A percentile compares a stretch with the other conserved stretches of the same genome.
These are phyloP conservation scores for Chlorella variabilis DNA, from an alignment of 163 green algal genomes.

Conservation along the genomic window DNA sequence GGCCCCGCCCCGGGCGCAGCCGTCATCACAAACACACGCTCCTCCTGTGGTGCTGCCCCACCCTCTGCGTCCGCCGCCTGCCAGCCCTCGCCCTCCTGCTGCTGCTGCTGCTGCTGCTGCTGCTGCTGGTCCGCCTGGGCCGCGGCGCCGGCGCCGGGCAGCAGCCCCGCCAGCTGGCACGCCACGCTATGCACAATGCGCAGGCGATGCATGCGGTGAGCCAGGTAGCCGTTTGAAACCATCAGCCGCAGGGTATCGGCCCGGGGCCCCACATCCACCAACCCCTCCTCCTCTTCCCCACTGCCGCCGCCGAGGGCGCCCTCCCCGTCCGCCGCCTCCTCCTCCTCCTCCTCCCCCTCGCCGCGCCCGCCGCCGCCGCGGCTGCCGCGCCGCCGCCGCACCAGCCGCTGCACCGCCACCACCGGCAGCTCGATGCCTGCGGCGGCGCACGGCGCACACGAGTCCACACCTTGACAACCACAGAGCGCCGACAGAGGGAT, in stretches of 20 bases:
- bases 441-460: too few relatives aligned
- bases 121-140: background rate
- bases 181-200: background rate
- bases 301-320: background rate
- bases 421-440: constrained; percentile 23
- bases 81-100: too few relatives aligned
- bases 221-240: constrained; percentile 21
- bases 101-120: background rate
- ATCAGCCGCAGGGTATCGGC: background rate
- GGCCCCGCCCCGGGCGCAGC: background rate
- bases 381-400: background rate
- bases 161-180: constrained; percentile 13
- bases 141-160: background rate
- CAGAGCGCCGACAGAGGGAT: too few relatives aligned
- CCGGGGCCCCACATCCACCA: background rate
- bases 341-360: background rate
- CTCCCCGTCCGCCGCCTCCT: background rate
- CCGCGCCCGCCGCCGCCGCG: background rate
- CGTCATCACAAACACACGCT: constrained; percentile 8
- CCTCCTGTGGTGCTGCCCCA: background rate
- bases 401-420: background rate
- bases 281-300: background rate
- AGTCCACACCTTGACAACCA: too few relatives aligned
- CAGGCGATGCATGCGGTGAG: background rate
- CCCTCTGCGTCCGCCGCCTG: background rate